Evolutionary conservation across 768 basidiomycete genomes (phyloP), one percentile per base, ranked within the genome.

Genomic region (Lactarius quietus): DNA sequence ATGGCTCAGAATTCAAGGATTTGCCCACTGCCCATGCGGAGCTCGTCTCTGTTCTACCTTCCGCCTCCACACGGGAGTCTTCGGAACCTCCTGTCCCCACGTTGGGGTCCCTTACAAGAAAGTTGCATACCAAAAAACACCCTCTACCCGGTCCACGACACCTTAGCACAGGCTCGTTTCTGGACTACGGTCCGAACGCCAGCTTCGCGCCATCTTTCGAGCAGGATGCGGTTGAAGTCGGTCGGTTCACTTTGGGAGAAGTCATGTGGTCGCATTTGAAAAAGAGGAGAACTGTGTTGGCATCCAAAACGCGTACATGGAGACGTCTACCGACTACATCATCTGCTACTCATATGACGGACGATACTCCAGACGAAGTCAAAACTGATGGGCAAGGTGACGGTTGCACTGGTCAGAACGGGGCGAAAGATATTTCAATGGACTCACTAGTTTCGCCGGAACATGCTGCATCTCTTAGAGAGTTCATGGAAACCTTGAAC

Each of bases 171-270:
- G 90, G 89, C 60, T 74, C 80, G 0, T 93, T 93, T 72, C 78
- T 94, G 8, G 89, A 94, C 74, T 93, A 93, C 71, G 92, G 92
- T 0, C 80, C 81, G 15, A 88, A 80, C 70, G 76, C 90, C 8
- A 87, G 83, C 71, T 93, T 93, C 75, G 91, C 92, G 0, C 92
- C 92, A 1, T 78, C 81, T 12, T 93, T 90, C 73, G 89, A 91
- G 65, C 88, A 90, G 68, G 87, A 90, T 64, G 86, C 86, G n/a
- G 82, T 84, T 57, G 84, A 90, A 70, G 76, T 92, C 7, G 90
- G 90, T 4, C 80, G 84, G 61, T 74, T 78, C 2, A 78, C 82
- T 58, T 78, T 93, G 62, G 86, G 84, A 17, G 83, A 89, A 72
- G 75, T 86, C 14, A 74, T 86, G 31, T 86, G 79, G 73, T 78